Evolutionary conservation across 495 filamentous ascomycete genomes (phyloP), one percentile per base, ranked within the genome.

Genomic region (Xylaria flabelliformis): DNA sequence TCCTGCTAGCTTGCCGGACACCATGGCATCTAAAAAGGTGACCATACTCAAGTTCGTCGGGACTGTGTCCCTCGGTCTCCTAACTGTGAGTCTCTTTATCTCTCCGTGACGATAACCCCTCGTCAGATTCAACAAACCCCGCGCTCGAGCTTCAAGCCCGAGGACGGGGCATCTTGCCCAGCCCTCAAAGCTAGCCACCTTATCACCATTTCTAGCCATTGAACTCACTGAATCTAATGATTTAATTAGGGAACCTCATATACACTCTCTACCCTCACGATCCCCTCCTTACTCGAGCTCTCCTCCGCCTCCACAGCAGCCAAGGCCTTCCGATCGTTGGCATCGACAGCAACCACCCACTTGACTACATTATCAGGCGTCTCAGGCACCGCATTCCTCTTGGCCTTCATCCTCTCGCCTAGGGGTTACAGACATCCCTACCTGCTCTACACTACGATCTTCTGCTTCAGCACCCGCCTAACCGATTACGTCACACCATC

Each of bases 21-120:
- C 32, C 74, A 96, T 97, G 93, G 85, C 91, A 68, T 86, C 88
- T 71, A 85, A 84, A 67, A 88, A 87, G 76, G 84, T 97, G 79
- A 89, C 93, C 53, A 82, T 91, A 79, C 87, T 90, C 80, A 97
- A 97, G 82, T 97, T 97, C 81, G 90, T 97, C 70, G 94, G 94
- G 75, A 94, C 93, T 34, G 88, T 97, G 69, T 94, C 91, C 64
- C 86, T 97, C 41, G 94, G 94, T 70, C 87, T 97, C 26, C 81
- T 97, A 79, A 97, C 94, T 34, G 94, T 97, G 89, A 76, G 88
- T 83, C 61, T 39, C 34, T 56, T 46, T 55, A 46, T 53, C 34
- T 69, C 64, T 75, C 70, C 67, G 50, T 68, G 71, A 68, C 69
- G 74, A 63, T 72, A 72, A 72, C 73, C 73, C 74, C 74, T 75